Percentiles rank a stretch among this genome's conserved stretches.
Conservation (phyloP, 2,329 filamentous ascomycete genomes). For the Penicillium sp. region DNA sequence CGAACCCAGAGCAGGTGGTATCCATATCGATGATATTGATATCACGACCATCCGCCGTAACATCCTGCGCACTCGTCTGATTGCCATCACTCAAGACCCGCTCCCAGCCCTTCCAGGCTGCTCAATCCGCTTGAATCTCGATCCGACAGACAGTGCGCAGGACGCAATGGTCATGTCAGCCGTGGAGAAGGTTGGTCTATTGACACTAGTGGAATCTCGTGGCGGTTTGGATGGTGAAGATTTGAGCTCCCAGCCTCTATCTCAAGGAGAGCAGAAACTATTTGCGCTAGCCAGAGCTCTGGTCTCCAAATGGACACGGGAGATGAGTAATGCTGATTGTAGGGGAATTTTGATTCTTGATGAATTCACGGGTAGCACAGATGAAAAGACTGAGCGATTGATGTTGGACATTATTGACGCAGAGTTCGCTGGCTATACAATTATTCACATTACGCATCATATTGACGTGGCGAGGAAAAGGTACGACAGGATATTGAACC, state of each 20-base stretch:
- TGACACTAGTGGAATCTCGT: constrained; percentile 32
- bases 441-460: constrained; percentile 6
- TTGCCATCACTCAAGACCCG: constrained; percentile 51
- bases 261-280: constrained; percentile 50
- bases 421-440: constrained; percentile 2
- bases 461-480: not conserved
- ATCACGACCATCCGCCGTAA: constrained; percentile 43
- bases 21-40: constrained; percentile 48
- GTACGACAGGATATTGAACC: not conserved
- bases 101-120: constrained; percentile 45
- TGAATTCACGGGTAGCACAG: constrained; percentile 4
- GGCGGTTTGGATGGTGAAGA: constrained; percentile 36
- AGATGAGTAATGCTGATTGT: not conserved
- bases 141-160: constrained; percentile 37
- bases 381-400: constrained; percentile 1
- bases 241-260: constrained; percentile 33
- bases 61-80: constrained; percentile 44
- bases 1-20: constrained; percentile 39
- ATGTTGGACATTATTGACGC: not conserved
- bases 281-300: constrained; percentile 46
- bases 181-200: constrained; percentile 46
- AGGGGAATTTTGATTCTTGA: constrained; percentile 1
- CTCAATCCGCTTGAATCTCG: constrained; percentile 45
- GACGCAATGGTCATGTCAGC: constrained; percentile 41
- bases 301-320: not conserved